Conservation (phyloP, 2,329 filamentous ascomycete species). For the Salinomyces thailandicus region DNA sequence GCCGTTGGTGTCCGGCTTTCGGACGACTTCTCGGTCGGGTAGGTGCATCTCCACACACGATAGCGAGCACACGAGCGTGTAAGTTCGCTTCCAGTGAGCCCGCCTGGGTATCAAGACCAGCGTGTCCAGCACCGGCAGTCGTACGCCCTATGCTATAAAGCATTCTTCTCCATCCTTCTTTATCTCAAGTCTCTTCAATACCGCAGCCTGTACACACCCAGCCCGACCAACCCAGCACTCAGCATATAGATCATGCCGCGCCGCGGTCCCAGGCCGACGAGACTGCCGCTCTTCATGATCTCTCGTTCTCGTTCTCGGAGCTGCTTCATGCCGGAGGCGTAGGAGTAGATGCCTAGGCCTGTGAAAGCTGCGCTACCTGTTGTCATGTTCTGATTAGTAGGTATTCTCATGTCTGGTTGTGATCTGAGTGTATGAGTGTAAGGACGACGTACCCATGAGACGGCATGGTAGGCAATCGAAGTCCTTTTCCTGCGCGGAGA, state of each 20-base stretch:
- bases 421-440: too few relatives aligned
- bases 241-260: conserved; percentile 32
- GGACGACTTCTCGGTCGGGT: too few relatives aligned
- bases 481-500: conserved; percentile 16
- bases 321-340: conserved; percentile 36
- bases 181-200: too few relatives aligned
- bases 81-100: too few relatives aligned
- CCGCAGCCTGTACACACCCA: conserved; percentile 35
- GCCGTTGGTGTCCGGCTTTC: too few relatives aligned
- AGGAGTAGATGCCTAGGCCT: conserved; percentile 38
- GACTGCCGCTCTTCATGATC: conserved; percentile 32
- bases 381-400: neutral
- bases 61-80: too few relatives aligned
- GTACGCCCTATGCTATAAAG: too few relatives aligned
- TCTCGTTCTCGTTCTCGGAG: conserved; percentile 30
- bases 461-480: conserved; percentile 26
- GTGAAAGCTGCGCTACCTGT: conserved; percentile 36
- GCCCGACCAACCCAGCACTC: conserved; percentile 31
- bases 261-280: conserved; percentile 33
- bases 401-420: neutral
- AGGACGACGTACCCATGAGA: conserved; percentile 21
- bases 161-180: too few relatives aligned
- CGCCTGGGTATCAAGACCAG: too few relatives aligned
- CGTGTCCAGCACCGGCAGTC: too few relatives aligned
- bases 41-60: too few relatives aligned